A percentile compares a stretch with the other conserved stretches of the same genome.
These are phyloP conservation scores for Canavalia gladiata DNA, from an alignment of 306 rosid species.

Conservation along the genomic window DNA sequence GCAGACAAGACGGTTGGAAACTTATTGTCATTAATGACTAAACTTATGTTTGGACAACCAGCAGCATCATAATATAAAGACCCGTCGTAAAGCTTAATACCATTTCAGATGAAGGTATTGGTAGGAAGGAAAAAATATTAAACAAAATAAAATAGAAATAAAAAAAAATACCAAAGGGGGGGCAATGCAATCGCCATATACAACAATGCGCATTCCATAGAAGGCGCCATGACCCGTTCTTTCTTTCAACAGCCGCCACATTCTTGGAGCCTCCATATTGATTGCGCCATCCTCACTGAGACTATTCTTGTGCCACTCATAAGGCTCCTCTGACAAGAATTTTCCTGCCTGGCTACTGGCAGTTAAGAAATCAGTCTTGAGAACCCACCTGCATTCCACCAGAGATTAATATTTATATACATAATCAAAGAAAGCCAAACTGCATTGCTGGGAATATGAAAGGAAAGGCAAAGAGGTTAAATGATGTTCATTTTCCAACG, in stretches of 20 bases:
- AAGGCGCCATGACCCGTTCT: constrained; percentile 91
- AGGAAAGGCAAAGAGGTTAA: constrained; percentile 10
- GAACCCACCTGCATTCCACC: constrained; percentile 88
- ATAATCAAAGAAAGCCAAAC: constrained; percentile 22
- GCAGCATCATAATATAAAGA: constrained; percentile 28
- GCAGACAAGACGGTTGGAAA: background rate
- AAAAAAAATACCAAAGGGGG: constrained; percentile 79
- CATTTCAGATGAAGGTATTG: constrained; percentile 27
- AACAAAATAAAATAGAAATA: constrained; percentile 14
- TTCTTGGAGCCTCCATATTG: constrained; percentile 96
- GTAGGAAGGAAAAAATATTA: constrained; percentile 9
- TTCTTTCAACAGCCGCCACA: constrained; percentile 86
- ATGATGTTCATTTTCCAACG: background rate
- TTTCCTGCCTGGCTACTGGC: constrained; percentile 76
- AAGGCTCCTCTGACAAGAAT: constrained; percentile 77
- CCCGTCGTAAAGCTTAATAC: background rate
- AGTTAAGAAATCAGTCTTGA: constrained; percentile 80
- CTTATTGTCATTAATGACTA: background rate
- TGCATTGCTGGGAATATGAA: background rate
- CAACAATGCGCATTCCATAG: constrained; percentile 74
- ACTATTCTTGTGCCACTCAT: constrained; percentile 88
- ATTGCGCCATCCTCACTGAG: constrained; percentile 88
- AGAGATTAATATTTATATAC: constrained; percentile 25
- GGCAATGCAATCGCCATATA: constrained; percentile 87
- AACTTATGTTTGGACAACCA: background rate